Base-by-base conservation (phyloP, 805 yeast genomes). In the Pichia exigua region DNA sequence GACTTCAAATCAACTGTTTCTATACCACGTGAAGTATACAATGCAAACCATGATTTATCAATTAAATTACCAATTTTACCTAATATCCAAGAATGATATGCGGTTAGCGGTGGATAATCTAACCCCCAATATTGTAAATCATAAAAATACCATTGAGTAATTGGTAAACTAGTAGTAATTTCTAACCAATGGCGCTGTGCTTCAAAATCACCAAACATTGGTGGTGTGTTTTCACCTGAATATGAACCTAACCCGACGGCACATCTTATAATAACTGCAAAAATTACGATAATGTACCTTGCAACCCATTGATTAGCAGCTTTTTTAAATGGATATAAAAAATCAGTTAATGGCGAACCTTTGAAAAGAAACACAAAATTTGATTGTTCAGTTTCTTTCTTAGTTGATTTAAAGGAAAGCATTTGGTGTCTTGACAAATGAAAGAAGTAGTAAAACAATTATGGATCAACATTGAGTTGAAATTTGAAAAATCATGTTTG, bases 181-280 rank as follows among this genome's bases (percentile, higher is more conserved):
- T 94, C 99, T 79, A 94, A 76, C 99, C 99, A 94, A 66, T 92
- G 99, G 58, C 99, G 78, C 66, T 94, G 99, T 0, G 98, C 98
- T 66, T 94, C 99, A 62, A 94, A 92, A 65, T 94, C 99, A 8
- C 99, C 99, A 71, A 73, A 82, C 79, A 88, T 79, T 5, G 98
- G 98, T 10, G 86, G 81, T 1, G 74, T 70, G 10, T 69, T 69
- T 54, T 67, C 65, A 0, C 99, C 99, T 22, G 96, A 88, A 63
- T 81, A 91, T 5, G 89, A 77, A 0, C 98, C 99, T 39, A 91
- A 72, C 0, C 97, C 96, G 22, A 92, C 83, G 1, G 95, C 96
- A 49, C 87, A 77, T 56, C 96, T 75, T 2, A 90, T 75, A 12
- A 92, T 79, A 5, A 91, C 66, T 1, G 95, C 88, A 54, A 87